A percentile compares a stretch with the other conserved stretches of the same genome.
Conservation (phyloP, 2,329 filamentous ascomycete species). For the Verticillium alfalfae region DNA sequence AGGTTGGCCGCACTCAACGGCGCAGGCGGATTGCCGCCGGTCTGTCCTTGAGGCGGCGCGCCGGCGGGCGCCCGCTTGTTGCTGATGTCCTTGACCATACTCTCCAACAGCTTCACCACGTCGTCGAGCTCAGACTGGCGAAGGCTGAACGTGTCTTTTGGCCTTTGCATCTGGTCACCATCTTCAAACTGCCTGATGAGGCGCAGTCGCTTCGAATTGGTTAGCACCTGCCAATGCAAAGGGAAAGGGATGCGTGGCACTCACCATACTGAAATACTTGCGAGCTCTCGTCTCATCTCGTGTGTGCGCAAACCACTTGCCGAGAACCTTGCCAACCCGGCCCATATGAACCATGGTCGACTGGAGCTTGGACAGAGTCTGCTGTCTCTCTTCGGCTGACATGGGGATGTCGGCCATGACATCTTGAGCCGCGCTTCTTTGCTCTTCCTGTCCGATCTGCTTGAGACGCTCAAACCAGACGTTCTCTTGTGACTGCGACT, state of each 20-base stretch:
- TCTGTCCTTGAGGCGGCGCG: constrained; percentile 3
- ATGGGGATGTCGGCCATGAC: constrained; percentile 39
- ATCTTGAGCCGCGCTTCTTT: constrained; percentile 30
- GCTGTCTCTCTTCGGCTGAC: constrained; percentile 34
- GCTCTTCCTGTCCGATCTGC: constrained; percentile 32
- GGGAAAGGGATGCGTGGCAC: constrained; percentile 15
- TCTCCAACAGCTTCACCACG: constrained; percentile 39
- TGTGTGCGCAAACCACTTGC: constrained; percentile 41
- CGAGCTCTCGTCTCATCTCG: constrained; percentile 43
- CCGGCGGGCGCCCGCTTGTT: constrained; percentile 20
- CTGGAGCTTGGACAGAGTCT: constrained; percentile 37
- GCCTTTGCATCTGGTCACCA: constrained; percentile 35
- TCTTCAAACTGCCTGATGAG: constrained; percentile 49
- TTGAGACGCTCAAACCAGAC: constrained; percentile 22
- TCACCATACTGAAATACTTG: constrained; percentile 48
- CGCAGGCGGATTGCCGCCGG: constrained; percentile 8
- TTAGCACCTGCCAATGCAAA: constrained; percentile 22
- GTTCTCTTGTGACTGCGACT: constrained; percentile 6
- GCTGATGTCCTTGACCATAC: constrained; percentile 44
- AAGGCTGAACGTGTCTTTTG: constrained; percentile 47
- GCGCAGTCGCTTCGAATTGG: constrained; percentile 38
- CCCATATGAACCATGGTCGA: constrained; percentile 34
- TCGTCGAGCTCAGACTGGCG: constrained; percentile 44
- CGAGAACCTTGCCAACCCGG: constrained; percentile 37
- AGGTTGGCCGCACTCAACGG: constrained; percentile 42